Percentiles rank a stretch among this genome's conserved stretches.
phyloP scores from a whole-genome alignment of 169 alveolate species.

The Perkinsus marinus region DNA sequence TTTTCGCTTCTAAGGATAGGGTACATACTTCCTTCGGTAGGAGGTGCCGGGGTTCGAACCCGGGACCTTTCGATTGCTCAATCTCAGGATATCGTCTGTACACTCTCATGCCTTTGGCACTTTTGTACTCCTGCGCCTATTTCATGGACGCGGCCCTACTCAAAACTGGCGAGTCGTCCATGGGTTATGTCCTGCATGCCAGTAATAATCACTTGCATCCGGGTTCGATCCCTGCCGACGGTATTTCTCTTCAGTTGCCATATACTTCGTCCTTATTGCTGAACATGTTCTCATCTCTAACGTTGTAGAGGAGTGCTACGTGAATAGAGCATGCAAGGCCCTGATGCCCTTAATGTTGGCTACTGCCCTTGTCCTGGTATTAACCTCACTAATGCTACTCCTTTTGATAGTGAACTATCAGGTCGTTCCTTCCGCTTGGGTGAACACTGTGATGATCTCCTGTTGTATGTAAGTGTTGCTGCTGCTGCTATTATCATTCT shows the following conservation, averaged over 20 bases:
- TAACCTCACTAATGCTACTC: no score
- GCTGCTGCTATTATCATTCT: neutral
- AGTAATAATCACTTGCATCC: neutral
- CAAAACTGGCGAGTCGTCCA: neutral
- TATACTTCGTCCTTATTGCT: neutral
- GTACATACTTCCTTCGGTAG: neutral
- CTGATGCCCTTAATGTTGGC: neutral
- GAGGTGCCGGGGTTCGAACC: neutral
- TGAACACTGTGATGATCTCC: neutral
- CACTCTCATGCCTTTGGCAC: neutral
- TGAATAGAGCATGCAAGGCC: neutral
- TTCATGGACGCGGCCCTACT: neutral
- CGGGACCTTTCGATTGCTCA: neutral
- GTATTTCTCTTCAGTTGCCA: neutral
- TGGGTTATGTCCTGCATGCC: neutral
- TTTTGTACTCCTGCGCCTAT: neutral
- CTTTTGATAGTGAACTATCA: no score
- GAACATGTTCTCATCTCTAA: neutral
- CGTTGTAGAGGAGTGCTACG: neutral
- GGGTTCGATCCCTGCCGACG: neutral
- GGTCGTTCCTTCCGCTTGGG: neutral
- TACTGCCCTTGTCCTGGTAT: neutral
- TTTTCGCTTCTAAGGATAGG: neutral
- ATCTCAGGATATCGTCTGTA: neutral
- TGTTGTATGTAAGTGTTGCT: neutral